A percentile compares a stretch with the other conserved stretches of the same genome.
Evolutionary conservation across 345 rosid genomes (phyloP).

Genomic region (Draba incana): DNA sequence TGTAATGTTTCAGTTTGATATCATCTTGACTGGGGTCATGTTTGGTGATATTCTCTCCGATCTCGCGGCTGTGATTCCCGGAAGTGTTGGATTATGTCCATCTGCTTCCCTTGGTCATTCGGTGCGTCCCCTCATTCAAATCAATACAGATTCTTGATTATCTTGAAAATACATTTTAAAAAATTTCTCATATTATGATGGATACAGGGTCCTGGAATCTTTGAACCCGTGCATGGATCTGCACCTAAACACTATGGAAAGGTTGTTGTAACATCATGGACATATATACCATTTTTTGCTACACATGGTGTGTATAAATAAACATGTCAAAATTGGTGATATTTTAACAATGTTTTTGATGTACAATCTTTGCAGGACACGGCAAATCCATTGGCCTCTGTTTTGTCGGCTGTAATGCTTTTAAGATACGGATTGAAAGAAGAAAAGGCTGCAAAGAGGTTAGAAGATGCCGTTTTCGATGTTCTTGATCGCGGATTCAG

Average conservation of each 20-base stretch:
- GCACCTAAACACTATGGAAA: conserved; percentile 36
- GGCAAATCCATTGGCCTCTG: conserved; percentile 32
- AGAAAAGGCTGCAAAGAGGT: conserved; percentile 30
- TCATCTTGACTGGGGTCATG: conserved; percentile 32
- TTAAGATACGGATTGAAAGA: conserved; percentile 35
- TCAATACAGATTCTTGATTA: too few relatives aligned
- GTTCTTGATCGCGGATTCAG: conserved; percentile 34
- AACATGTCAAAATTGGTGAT: background rate
- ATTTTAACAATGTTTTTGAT: background rate
- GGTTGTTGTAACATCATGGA: conserved; percentile 9
- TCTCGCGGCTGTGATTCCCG: conserved; percentile 35
- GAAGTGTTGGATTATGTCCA: conserved; percentile 39
- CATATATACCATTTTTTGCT: background rate
- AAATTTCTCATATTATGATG: background rate
- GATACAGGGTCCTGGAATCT: conserved; percentile 36
- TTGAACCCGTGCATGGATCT: conserved; percentile 30
- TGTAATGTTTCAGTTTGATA: conserved; percentile 33
- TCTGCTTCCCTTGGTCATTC: conserved; percentile 39
- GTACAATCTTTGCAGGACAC: conserved; percentile 15
- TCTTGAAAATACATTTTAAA: background rate
- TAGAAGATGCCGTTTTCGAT: conserved; percentile 30
- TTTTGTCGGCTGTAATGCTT: conserved; percentile 33
- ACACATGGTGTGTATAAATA: background rate
- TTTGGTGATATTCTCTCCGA: conserved; percentile 38
- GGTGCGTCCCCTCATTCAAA: background rate